Conservation (phyloP, 1,284 basidiomycete species). For the Heterobasidion occidentale region DNA sequence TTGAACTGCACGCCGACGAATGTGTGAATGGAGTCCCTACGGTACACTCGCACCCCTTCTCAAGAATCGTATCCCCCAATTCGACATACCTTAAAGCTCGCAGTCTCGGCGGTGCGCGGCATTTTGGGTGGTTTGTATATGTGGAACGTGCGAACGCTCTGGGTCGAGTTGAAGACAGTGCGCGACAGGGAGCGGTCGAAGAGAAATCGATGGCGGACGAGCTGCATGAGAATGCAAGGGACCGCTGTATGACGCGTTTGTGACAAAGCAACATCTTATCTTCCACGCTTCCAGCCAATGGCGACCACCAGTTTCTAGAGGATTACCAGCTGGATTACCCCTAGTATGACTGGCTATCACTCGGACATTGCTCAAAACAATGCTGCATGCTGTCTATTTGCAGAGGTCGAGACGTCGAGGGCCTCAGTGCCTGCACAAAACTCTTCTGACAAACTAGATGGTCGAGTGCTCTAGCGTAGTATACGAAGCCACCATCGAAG, state of each 20-base stretch:
- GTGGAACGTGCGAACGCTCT: neutral
- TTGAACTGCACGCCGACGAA: conserved; percentile 53
- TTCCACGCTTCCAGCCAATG: no score
- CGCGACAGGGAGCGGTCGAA: neutral
- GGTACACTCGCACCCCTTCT: neutral
- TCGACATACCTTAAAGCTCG: conserved; percentile 48
- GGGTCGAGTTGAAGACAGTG: neutral
- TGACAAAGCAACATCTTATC: no score
- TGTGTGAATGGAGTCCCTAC: neutral
- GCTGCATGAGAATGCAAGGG: neutral
- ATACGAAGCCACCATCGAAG: no score
- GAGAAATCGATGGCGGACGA: neutral
- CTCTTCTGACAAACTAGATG: no score
- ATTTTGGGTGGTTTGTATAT: conserved; percentile 26
- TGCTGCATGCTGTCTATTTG: no score
- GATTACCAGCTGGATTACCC: no score
- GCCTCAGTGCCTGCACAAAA: no score
- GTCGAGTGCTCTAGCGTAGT: no score
- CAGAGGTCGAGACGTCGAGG: no score
- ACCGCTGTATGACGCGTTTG: neutral
- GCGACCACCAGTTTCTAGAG: no score
- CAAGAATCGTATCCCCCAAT: neutral
- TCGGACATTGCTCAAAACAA: no score
- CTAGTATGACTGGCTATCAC: no score
- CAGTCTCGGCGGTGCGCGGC: conserved; percentile 59